These are phyloP conservation scores for Fusarium sp. DNA, from an alignment of 2,329 filamentous ascomycete species.

Conservation along the genomic window DNA sequence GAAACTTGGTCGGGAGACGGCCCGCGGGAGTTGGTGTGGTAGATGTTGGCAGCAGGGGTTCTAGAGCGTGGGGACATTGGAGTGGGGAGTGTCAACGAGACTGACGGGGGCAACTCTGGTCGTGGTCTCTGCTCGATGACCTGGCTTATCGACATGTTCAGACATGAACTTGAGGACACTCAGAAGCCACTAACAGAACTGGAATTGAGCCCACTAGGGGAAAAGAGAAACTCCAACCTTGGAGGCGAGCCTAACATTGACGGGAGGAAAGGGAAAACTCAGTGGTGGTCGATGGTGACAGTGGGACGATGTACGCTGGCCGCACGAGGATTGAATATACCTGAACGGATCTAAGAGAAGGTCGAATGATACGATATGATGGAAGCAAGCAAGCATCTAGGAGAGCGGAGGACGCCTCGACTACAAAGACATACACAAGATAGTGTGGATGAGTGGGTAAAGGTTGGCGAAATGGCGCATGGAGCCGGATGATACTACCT, in stretches of 20 bases:
- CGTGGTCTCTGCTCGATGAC: background rate
- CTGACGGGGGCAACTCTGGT: constrained; percentile 1
- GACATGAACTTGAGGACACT: background rate
- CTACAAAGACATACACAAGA: constrained; percentile 2
- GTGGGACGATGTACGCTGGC: constrained; percentile 32
- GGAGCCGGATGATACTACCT: constrained; percentile 5
- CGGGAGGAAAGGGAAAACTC: constrained; percentile 3
- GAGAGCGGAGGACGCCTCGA: constrained; percentile 8
- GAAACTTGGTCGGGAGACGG: constrained; percentile 19
- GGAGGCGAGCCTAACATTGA: constrained; percentile 1
- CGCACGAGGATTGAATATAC: constrained; percentile 38
- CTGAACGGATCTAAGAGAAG: constrained; percentile 20
- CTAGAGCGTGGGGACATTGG: constrained; percentile 18
- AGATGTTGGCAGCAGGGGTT: constrained; percentile 16
- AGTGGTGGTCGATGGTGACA: constrained; percentile 16
- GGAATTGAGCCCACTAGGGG: background rate
- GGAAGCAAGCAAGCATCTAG: constrained; percentile 22
- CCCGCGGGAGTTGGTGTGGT: constrained; percentile 28
- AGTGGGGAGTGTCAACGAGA: constrained; percentile 9
- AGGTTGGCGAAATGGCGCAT: constrained; percentile 8
- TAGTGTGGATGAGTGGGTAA: background rate
- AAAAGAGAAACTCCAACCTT: background rate
- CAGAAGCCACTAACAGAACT: background rate
- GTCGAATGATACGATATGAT: constrained; percentile 21
- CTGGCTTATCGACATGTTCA: background rate